Base-by-base conservation (phyloP, 2,329 filamentous ascomycete species). In the Colletotrichum camelliae region DNA sequence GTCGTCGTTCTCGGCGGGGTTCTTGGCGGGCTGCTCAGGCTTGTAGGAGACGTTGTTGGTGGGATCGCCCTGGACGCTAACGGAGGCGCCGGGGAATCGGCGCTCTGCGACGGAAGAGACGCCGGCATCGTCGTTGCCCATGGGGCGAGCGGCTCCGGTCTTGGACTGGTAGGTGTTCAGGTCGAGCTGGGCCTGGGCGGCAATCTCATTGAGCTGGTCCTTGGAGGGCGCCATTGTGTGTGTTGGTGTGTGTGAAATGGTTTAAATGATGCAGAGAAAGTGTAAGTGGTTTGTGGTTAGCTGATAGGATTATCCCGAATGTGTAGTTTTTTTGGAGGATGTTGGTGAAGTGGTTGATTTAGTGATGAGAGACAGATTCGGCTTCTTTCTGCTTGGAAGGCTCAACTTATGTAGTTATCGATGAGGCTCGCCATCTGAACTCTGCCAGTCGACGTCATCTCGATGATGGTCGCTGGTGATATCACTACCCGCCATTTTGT, bases 131-230 rank as follows among this genome's bases (percentile, higher is more conserved):
- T 88, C 86, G 21, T 81, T 81, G 6, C 82, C 82, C 7, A 86
- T 82, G 4, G 81, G 79, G 74, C 84, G 86, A 64, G 83, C 83
- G 10, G 81, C 81, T 69, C 88, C 87, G 2, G 87, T 88, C 82
- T 89, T 89, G 78, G 87, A 81, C 77, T 87, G 84, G 79, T 88
- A 87, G 15, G 82, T 86, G 83, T 89, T 89, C 71, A 89, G 83
- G 78, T 89, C 87, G 68, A 80, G 80, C 83, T 89, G 87, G 60
- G 88, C 87, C 79, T 87, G 80, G 39, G 85, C 81, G 72, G 88
- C 85, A 70, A 89, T 86, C 69, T 86, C 79, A 76, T 85, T 84
- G 72, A 87, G 84, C 74, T 86, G 82, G 35, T 85, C 81, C 79
- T 81, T 72, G 78, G 78, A 74, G 29, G 74, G 76, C 52, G 79